Evolutionary conservation across 148 eudicot genomes (phyloP), one percentile per base, ranked within the genome.

Genomic region (Pouteria glomerata): DNA sequence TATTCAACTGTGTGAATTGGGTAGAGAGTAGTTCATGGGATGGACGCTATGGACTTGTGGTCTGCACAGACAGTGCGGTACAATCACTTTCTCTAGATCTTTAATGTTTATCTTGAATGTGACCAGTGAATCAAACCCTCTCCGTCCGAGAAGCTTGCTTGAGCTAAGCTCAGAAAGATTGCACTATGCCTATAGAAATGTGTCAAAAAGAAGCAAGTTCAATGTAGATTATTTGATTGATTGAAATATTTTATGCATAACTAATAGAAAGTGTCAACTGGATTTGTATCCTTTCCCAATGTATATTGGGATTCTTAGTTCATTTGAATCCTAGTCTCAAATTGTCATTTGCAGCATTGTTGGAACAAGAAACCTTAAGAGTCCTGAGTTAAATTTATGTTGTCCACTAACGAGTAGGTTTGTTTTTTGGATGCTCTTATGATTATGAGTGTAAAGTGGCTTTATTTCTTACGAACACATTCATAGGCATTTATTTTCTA

Each of bases 51-150:
- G 99, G 97, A 60, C 90, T 95, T 51, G 96, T 92, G 55, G 94
- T 95, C 44, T 95, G 97, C 84, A 92, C 99, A 33, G 99, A 95
- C 73, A 95, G 90, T 77, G 99, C 99, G 88, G 99, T 95, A 95
- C 62, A 87, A 26, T 66, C 72, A 44, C 68, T 50, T 41, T 67
- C 70, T 75, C 42, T 57, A 48, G 14, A 29, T 31, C 18, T 15
- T 65, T 59, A 11, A 2, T 6, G 35, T 66, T 59, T 29, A 35
- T 10, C 44, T 33, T 4, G 42, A 61, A 35, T 33, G 2, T 18
- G 11, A 61, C 24, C 21, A 18, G 13, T 33, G 65, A 15, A 26
- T 23, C 14, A 7, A 13, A 64, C 12, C 19, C 21, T 64, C 31
- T 44, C 24, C 27, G 5, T 5, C 29, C 3, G 15, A 27, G 29